Base-by-base conservation (phyloP, 495 filamentous ascomycete species). In the Aspergillus cristatus region DNA sequence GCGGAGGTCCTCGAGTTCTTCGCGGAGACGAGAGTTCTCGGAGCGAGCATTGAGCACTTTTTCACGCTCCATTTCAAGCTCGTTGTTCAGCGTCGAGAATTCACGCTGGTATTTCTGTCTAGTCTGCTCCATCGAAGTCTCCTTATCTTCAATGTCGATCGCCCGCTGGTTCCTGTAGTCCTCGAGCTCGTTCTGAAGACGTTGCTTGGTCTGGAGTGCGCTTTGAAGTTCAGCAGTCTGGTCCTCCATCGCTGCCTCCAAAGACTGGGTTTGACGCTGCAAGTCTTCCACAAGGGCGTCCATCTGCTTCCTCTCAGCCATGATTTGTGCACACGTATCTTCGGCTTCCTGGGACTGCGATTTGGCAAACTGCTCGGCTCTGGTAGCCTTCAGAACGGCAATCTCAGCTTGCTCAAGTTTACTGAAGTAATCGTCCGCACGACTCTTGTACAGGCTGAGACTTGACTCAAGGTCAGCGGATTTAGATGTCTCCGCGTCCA, bases 331-430 rank as follows among this genome's bases (percentile, higher is more conserved):
- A 42, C 80, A 94, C 8, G 79, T 85, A 31, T 97, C 90, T 44
- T 97, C 93, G 0, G 87, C 84, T 58, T 98, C 91, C 40, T 75
- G 77, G 10, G 83, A 79, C 47, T 94, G 90, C 14, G 82, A 65
- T 58, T 86, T 93, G 31, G 91, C 89, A 54, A 95, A 94, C 51
- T 94, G 85, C 60, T 97, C 91, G 0, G 93, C 89, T 6, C 90
- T 74, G 34, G 75, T 79, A 31, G 91, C 90, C 59, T 95, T 96
- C 41, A 98, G 74, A 14, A 97, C 86, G 7, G 88, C 79, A 45
- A 97, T 90, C 54, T 98, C 91, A 12, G 91, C 91, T 55, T 96
- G 89, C 55, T 98, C 91, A 13, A 98, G 81, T 62, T 94, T 96
- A 68, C 75, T 86, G 65, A 96, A 98, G 50, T 98, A 98, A 54